Percentiles rank a stretch among this genome's conserved stretches.
Evolutionary conservation across 371 early-diverging fungal genomes (phyloP).

Genomic region (Choanephora cucurbitarum): DNA sequence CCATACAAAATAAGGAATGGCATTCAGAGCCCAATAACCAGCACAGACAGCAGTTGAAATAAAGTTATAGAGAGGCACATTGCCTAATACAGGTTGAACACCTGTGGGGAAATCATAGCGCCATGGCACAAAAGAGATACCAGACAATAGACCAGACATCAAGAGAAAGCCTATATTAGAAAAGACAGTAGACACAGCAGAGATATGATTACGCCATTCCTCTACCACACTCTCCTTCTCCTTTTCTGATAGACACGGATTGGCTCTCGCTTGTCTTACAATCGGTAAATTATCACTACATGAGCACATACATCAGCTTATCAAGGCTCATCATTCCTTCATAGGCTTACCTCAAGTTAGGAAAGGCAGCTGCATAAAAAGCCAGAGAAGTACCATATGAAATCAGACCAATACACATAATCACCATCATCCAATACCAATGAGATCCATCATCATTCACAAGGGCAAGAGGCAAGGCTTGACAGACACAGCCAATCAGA

Average conservation of each 20-base stretch:
- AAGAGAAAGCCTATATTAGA: constrained; percentile 46
- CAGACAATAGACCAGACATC: constrained; percentile 37
- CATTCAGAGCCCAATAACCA: constrained; percentile 35
- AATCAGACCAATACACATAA: constrained; percentile 41
- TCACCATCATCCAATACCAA: constrained; percentile 51
- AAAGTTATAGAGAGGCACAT: constrained; percentile 45
- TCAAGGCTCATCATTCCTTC: too few species aligned
- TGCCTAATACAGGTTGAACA: constrained; percentile 31
- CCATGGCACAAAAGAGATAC: constrained; percentile 38
- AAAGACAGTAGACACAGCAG: constrained; percentile 42
- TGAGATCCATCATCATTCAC: constrained; percentile 43
- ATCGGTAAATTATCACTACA: constrained; percentile 48
- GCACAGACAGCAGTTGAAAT: constrained; percentile 44
- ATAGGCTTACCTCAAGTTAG: constrained; percentile 43
- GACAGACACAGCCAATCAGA: constrained; percentile 39
- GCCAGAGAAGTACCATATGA: constrained; percentile 50
- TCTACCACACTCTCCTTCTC: constrained; percentile 31
- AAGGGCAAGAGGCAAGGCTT: constrained; percentile 41
- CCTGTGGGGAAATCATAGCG: constrained; percentile 29
- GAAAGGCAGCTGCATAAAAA: constrained; percentile 56
- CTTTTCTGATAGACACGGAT: constrained; percentile 20
- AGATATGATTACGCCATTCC: constrained; percentile 50
- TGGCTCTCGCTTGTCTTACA: constrained; percentile 37
- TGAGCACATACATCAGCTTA: not conserved
- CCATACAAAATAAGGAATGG: constrained; percentile 41